Conservation (phyloP, 768 basidiomycete genomes). For the Roridomyces roridus region DNA sequence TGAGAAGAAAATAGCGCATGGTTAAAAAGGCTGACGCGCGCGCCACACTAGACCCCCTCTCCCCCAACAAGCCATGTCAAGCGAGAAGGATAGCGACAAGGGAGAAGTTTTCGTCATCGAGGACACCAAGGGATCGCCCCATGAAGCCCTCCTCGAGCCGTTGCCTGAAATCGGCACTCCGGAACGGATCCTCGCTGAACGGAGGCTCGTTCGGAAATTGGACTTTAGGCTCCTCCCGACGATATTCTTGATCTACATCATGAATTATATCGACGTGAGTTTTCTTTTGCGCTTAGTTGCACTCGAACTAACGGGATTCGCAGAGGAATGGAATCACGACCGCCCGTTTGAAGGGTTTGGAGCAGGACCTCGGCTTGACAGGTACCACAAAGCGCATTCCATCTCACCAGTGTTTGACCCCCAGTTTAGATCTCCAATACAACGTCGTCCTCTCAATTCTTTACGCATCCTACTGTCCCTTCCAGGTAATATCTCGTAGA, state of each 20-base stretch:
- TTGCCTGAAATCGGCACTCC: conserved; percentile 19
- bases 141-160: not conserved
- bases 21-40: not conserved
- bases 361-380: conserved; percentile 50
- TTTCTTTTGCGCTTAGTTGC: no score
- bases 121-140: not conserved
- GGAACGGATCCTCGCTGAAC: conserved; percentile 44
- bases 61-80: conserved; percentile 12
- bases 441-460: conserved; percentile 55
- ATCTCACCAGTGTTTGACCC: conserved; percentile 5
- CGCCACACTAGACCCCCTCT: not conserved
- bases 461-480: conserved; percentile 63
- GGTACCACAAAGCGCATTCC: conserved; percentile 37
- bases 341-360: conserved; percentile 53
- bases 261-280: conserved; percentile 73
- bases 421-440: conserved; percentile 54
- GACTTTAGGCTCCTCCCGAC: conserved; percentile 63
- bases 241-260: conserved; percentile 63
- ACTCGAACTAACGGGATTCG: not conserved
- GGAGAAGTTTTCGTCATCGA: not conserved
- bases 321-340: conserved; percentile 53
- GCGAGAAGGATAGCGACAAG: conserved; percentile 15
- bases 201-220: conserved; percentile 58
- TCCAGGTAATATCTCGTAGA: no score
- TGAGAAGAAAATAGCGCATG: conserved; percentile 3